phyloP scores from a whole-genome alignment of 441 rosid species.

The Pelargonium exstipulatum region DNA sequence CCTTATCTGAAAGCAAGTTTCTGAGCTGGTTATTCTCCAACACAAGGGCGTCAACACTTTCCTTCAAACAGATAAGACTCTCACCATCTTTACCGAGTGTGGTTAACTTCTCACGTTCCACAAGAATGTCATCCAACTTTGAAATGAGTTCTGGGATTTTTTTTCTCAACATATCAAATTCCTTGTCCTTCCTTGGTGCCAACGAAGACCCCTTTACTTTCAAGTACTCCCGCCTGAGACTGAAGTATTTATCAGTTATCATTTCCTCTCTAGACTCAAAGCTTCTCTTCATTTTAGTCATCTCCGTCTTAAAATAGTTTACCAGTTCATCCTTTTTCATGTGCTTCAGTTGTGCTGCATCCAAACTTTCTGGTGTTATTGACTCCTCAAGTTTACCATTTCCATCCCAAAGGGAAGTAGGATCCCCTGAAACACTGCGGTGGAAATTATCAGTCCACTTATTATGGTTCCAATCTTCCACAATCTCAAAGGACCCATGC shows the following conservation, averaged over 20 bases:
- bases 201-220: conserved; percentile 51
- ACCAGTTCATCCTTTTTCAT: conserved; percentile 43
- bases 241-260: conserved; percentile 59
- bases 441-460: conserved; percentile 43
- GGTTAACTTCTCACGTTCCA: conserved; percentile 45
- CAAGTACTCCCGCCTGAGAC: conserved; percentile 51
- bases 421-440: conserved; percentile 50
- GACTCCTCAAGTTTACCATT: conserved; percentile 65
- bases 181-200: conserved; percentile 60
- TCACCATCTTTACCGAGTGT: conserved; percentile 31
- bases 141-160: conserved; percentile 57
- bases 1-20: conserved; percentile 39
- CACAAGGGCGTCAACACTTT: conserved; percentile 42
- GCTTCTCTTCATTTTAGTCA: conserved; percentile 76
- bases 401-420: conserved; percentile 40
- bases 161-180: conserved; percentile 60
- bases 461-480: conserved; percentile 30
- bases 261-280: conserved; percentile 55
- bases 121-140: conserved; percentile 52
- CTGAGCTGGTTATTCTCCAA: conserved; percentile 48
- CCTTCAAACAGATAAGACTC: conserved; percentile 41
- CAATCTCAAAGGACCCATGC: conserved; percentile 49
- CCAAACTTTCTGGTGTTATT: conserved; percentile 51
- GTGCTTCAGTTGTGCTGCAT: conserved; percentile 35
- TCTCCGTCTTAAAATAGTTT: conserved; percentile 53